Evolutionary conservation across 805 yeast genomes (phyloP).

Genomic region (Kuraishia piskuri): DNA sequence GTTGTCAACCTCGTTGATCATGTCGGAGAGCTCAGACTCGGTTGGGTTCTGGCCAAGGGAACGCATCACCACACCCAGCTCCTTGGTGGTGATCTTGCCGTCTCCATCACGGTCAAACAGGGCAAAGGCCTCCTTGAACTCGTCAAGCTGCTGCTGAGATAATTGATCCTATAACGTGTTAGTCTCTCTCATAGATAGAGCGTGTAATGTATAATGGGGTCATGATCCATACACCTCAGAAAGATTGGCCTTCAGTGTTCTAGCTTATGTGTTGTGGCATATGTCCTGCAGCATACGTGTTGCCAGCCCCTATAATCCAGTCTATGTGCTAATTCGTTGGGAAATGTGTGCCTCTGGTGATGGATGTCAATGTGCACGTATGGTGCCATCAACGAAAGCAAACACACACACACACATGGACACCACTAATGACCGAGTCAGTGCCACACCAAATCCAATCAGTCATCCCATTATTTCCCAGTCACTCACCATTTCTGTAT

Average conservation of each 20-base stretch:
- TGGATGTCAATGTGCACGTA: too few relatives aligned
- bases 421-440: too few relatives aligned
- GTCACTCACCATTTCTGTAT: not conserved
- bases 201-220: too few relatives aligned
- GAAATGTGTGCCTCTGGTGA: too few relatives aligned
- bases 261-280: too few relatives aligned
- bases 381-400: too few relatives aligned
- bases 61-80: constrained; percentile 97
- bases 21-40: constrained; percentile 90
- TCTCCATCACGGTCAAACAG: constrained; percentile 95
- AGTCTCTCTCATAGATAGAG: not conserved
- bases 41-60: constrained; percentile 97
- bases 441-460: not conserved
- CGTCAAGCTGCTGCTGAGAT: constrained; percentile 93
- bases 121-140: constrained; percentile 96
- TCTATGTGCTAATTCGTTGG: too few relatives aligned
- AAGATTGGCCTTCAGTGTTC: too few relatives aligned
- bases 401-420: too few relatives aligned
- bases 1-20: constrained; percentile 95
- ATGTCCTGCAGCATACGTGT: too few relatives aligned
- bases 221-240: too few relatives aligned
- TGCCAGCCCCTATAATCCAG: too few relatives aligned
- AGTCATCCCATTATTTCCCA: not conserved
- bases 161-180: constrained; percentile 31
- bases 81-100: constrained; percentile 93